A percentile compares a stretch with the other conserved stretches of the same genome.
These are phyloP conservation scores for Cladosporium sp. DNA, from an alignment of 2,329 filamentous ascomycete species.

Conservation along the genomic window DNA sequence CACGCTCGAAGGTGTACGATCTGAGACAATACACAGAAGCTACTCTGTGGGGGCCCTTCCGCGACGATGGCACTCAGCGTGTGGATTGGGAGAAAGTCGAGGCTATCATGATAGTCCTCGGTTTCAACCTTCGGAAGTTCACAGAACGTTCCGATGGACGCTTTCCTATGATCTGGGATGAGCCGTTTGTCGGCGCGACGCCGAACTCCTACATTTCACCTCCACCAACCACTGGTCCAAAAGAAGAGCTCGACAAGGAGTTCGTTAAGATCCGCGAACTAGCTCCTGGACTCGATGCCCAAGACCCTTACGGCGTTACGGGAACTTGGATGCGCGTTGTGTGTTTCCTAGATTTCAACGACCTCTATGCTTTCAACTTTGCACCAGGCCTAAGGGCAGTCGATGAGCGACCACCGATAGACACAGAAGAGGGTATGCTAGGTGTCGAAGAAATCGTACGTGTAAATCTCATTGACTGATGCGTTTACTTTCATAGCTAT, in stretches of 20 bases:
- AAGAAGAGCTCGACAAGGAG: conserved; percentile 18
- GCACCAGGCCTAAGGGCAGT: conserved; percentile 19
- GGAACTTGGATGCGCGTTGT: conserved; percentile 67
- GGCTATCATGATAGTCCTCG: conserved; percentile 66
- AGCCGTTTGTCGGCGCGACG: conserved; percentile 55
- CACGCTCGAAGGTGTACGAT: conserved; percentile 69
- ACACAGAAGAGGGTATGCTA: conserved; percentile 52
- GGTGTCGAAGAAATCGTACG: conserved; percentile 29
- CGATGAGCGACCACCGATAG: conserved; percentile 39
- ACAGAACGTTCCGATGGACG: conserved; percentile 39
- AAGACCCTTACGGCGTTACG: conserved; percentile 67
- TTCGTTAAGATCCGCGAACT: conserved; percentile 26
- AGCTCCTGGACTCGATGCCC: conserved; percentile 45
- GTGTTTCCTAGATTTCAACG: conserved; percentile 58
- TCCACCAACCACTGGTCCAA: conserved; percentile 12
- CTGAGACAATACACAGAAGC: conserved; percentile 60
- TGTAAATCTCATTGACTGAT: conserved; percentile 16
- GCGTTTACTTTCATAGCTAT: conserved; percentile 44
- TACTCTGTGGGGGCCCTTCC: conserved; percentile 69
- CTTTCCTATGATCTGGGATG: conserved; percentile 52
- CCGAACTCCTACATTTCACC: conserved; percentile 28
- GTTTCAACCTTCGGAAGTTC: conserved; percentile 56
- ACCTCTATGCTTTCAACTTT: conserved; percentile 72
- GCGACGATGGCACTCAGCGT: conserved; percentile 55
- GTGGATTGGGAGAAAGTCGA: conserved; percentile 82